These are phyloP conservation scores for Pleurotus ostreatus DNA, from an alignment of 768 basidiomycete species.

Conservation along the genomic window DNA sequence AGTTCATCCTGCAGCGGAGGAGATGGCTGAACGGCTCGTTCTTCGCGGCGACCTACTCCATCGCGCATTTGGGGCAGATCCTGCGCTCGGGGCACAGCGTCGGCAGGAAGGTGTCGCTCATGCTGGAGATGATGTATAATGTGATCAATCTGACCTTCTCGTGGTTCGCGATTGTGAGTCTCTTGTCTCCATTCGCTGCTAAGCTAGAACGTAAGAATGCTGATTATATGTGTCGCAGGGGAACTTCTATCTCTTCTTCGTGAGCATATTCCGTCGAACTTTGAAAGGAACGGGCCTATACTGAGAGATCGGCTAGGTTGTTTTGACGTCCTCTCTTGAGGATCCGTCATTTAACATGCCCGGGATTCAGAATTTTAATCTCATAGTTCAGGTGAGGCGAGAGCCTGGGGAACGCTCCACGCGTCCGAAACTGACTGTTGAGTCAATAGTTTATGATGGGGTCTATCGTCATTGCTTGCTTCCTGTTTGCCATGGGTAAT, in stretches of 20 bases:
- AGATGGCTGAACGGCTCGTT: conserved; percentile 92
- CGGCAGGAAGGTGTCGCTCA: conserved; percentile 65
- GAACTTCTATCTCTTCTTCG: conserved; percentile 95
- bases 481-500: conserved; percentile 96
- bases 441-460: conserved; percentile 69
- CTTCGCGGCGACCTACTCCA: conserved; percentile 91
- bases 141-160: conserved; percentile 83
- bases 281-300: not conserved
- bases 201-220: not conserved
- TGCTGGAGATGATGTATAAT: conserved; percentile 84
- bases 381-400: conserved; percentile 58
- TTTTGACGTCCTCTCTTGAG: conserved; percentile 87
- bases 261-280: conserved; percentile 33
- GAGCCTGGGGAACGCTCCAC: not conserved
- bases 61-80: conserved; percentile 82
- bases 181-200: not conserved
- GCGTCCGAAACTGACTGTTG: conserved; percentile 8
- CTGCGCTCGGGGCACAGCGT: conserved; percentile 79
- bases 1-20: conserved; percentile 90
- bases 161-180: conserved; percentile 87
- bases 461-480: conserved; percentile 81
- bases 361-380: conserved; percentile 71
- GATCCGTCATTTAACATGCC: conserved; percentile 60
- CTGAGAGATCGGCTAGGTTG: conserved; percentile 43
- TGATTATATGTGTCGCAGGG: conserved; percentile 42